Conservation (phyloP, 345 rosid species). For the Murraya koenigii region DNA sequence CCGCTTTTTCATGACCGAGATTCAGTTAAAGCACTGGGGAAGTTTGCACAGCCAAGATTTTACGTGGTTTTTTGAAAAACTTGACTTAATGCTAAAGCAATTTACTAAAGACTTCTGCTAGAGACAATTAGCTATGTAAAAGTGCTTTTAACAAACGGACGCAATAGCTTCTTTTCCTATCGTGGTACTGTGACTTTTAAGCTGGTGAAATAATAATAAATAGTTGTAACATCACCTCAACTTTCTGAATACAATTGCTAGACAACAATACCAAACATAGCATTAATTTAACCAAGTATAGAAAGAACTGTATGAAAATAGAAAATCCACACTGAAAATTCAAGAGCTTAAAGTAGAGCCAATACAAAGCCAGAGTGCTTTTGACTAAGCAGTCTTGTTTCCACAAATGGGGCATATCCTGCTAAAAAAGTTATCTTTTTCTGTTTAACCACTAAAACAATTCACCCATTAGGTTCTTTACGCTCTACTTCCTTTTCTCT, state of each 20-base stretch:
- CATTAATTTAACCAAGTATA: not conserved
- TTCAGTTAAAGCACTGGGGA: slow-evolving; percentile 16
- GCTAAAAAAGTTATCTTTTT: slow-evolving; percentile 40
- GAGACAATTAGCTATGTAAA: not conserved
- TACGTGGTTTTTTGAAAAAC: too few species aligned
- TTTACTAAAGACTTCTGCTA: not conserved
- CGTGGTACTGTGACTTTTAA: too few species aligned
- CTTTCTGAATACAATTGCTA: too few species aligned
- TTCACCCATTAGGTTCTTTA: slow-evolving; percentile 26
- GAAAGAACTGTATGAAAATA: not conserved
- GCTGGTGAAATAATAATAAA: too few species aligned
- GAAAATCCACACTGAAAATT: not conserved
- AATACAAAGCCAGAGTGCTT: slow-evolving; percentile 28
- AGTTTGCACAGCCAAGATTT: not conserved
- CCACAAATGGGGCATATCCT: slow-evolving; percentile 14
- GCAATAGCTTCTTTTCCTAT: not conserved
- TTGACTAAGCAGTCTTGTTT: slow-evolving; percentile 25
- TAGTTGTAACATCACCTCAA: too few species aligned
- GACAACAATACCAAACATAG: too few species aligned
- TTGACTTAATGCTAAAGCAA: not conserved
- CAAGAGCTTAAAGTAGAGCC: slow-evolving; percentile 19
- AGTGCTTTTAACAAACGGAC: not conserved
- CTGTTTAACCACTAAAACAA: slow-evolving; percentile 23
- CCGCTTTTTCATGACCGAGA: slow-evolving; percentile 22
- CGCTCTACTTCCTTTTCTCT: slow-evolving; percentile 30